Evolutionary conservation across 345 rosid species (phyloP).

Genomic region (Ailanthus altissimus): DNA sequence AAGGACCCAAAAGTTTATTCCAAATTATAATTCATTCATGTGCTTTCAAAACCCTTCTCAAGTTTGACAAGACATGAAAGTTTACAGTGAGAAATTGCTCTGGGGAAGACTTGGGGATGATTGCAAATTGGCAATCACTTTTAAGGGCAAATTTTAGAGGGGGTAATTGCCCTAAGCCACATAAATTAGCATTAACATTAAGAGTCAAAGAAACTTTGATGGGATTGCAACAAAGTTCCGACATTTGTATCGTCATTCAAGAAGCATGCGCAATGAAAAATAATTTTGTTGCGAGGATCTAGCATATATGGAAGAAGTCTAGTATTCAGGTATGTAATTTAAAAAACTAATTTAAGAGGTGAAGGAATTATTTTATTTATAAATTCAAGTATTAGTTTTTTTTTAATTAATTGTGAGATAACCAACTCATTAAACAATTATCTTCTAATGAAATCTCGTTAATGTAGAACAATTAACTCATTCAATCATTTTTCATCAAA

Average conservation of each 20-base stretch:
- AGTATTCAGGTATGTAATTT: no score
- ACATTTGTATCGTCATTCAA: conserved; percentile 41
- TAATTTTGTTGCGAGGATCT: no score
- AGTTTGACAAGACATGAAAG: conserved; percentile 11
- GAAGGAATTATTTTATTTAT: no score
- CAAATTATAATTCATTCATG: not conserved
- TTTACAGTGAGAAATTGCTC: not conserved
- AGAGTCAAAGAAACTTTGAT: conserved; percentile 13
- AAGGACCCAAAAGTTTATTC: conserved; percentile 20
- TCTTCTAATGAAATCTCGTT: no score
- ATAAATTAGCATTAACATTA: not conserved
- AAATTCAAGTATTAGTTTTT: no score
- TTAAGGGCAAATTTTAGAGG: not conserved
- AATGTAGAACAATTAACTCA: no score
- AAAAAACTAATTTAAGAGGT: no score
- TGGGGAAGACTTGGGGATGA: not conserved
- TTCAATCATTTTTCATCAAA: no score
- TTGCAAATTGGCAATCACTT: not conserved
- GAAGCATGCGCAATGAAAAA: conserved; percentile 46
- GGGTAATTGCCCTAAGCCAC: not conserved
- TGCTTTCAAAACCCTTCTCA: conserved; percentile 13
- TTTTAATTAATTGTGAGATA: no score
- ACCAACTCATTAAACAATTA: no score
- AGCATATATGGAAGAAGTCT: no score
- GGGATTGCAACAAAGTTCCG: conserved; percentile 35